Conservation (phyloP, 352 stramenopile genomes). For the Phytopythium sindhum region DNA sequence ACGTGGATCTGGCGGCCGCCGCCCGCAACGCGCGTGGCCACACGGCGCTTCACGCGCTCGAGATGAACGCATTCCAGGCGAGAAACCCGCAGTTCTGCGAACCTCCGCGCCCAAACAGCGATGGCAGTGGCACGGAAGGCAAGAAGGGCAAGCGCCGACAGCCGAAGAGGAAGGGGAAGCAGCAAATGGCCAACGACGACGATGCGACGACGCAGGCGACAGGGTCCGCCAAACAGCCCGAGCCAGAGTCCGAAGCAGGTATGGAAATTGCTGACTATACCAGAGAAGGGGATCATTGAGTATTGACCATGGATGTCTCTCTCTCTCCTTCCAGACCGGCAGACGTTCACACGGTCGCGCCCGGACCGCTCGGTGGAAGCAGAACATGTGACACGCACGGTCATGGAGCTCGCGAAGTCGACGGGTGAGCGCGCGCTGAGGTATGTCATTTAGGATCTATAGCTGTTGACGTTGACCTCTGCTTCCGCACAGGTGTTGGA, state of each 20-base stretch:
- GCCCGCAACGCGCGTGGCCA: conserved; percentile 30
- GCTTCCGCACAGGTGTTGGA: conserved; percentile 25
- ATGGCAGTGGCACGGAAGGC: conserved; percentile 1
- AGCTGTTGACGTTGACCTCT: neutral
- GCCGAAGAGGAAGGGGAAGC: conserved; percentile 6
- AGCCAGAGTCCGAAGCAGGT: conserved; percentile 40
- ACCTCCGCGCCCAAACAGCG: conserved; percentile 16
- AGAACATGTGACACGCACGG: conserved; percentile 28
- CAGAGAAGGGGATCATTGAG: neutral
- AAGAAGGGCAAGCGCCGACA: conserved; percentile 9
- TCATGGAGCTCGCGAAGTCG: conserved; percentile 31
- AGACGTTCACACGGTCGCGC: conserved; percentile 30
- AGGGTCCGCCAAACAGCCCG: neutral
- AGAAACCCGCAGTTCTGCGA: conserved; percentile 40
- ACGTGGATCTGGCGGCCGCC: conserved; percentile 21
- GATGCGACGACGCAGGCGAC: neutral
- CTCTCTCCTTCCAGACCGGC: conserved; percentile 21
- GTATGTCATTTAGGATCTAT: neutral
- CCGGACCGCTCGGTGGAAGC: conserved; percentile 27
- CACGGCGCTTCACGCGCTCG: conserved; percentile 37
- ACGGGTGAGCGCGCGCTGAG: conserved; percentile 15
- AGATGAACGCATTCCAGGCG: conserved; percentile 54
- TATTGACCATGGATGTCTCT: neutral
- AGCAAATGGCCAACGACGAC: neutral
- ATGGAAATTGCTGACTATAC: neutral